Conservation (phyloP, 192 early-diverging fungal species). For the Linnemannia elongata region DNA sequence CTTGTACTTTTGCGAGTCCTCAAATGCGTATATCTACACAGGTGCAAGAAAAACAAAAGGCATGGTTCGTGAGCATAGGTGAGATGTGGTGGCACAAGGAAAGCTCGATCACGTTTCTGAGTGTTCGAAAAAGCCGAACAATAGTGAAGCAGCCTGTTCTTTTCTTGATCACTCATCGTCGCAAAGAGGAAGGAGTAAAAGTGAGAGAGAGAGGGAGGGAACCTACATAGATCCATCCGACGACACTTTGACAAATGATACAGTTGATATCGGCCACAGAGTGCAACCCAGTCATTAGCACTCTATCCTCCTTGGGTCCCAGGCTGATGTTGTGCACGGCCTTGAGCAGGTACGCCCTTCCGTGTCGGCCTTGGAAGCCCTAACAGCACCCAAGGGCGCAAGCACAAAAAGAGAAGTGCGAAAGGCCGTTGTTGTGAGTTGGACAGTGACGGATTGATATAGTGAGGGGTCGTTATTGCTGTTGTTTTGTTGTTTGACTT, state of each 20-base stretch:
- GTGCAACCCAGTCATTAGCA: constrained; percentile 70
- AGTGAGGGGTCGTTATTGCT: background rate
- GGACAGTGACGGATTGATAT: background rate
- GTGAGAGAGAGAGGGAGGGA: background rate
- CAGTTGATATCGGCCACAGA: constrained; percentile 70
- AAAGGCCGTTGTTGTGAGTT: background rate
- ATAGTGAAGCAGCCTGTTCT: too few relatives aligned
- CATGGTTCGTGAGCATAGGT: background rate
- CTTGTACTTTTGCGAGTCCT: constrained; percentile 70
- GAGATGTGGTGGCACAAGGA: background rate
- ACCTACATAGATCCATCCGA: constrained; percentile 73
- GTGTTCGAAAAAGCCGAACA: background rate
- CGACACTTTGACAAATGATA: constrained; percentile 59
- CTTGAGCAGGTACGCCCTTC: constrained; percentile 68
- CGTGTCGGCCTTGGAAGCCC: constrained; percentile 68
- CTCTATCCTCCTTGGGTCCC: constrained; percentile 68
- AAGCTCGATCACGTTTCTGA: background rate
- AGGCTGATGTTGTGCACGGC: constrained; percentile 65
- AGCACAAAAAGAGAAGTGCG: background rate
- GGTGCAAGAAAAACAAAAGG: too few relatives aligned
- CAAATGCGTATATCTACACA: constrained; percentile 63
- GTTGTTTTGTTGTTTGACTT: background rate
- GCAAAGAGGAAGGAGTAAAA: background rate
- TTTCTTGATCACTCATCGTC: background rate
- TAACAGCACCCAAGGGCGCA: background rate